Percentiles rank a stretch among this genome's conserved stretches.
phyloP scores from a whole-genome alignment of 495 filamentous ascomycete species.

The Xylaria venustula region DNA sequence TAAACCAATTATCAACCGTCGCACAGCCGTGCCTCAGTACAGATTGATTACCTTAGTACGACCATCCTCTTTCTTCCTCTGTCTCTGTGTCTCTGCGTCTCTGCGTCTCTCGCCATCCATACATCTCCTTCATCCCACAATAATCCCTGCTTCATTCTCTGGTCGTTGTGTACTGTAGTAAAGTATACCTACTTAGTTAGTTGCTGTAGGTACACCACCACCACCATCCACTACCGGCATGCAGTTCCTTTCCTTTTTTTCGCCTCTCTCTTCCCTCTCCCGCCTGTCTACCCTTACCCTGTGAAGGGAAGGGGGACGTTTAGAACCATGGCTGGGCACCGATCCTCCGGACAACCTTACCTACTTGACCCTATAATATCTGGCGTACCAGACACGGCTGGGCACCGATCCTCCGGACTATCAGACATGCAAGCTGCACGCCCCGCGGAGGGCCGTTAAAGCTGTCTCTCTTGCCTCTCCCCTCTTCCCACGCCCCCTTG shows the following conservation, averaged over 20 bases:
- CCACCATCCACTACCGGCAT: background rate
- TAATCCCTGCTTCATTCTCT: no score
- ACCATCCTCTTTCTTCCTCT: background rate
- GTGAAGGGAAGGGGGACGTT: conserved; percentile 7
- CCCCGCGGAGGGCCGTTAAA: conserved; percentile 29
- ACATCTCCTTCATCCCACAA: background rate
- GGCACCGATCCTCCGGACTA: conserved; percentile 14
- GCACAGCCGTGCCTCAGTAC: conserved; percentile 5
- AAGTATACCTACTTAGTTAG: no score
- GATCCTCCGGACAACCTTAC: background rate
- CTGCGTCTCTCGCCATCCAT: background rate
- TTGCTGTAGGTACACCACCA: background rate
- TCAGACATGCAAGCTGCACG: conserved; percentile 29
- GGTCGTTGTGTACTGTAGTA: no score
- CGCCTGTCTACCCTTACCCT: conserved; percentile 20
- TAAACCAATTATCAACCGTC: conserved; percentile 7
- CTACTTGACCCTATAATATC: no score
- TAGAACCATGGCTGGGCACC: background rate
- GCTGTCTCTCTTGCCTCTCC: conserved; percentile 1
- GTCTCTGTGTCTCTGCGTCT: background rate
- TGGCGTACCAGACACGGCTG: conserved; percentile 11
- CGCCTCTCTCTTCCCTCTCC: background rate
- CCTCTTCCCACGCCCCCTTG: background rate
- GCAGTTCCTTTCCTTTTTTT: background rate
- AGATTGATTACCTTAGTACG: background rate